These are phyloP conservation scores for Trichophyton mentagrophytes DNA, from an alignment of 2,329 filamentous ascomycete species.

Conservation along the genomic window DNA sequence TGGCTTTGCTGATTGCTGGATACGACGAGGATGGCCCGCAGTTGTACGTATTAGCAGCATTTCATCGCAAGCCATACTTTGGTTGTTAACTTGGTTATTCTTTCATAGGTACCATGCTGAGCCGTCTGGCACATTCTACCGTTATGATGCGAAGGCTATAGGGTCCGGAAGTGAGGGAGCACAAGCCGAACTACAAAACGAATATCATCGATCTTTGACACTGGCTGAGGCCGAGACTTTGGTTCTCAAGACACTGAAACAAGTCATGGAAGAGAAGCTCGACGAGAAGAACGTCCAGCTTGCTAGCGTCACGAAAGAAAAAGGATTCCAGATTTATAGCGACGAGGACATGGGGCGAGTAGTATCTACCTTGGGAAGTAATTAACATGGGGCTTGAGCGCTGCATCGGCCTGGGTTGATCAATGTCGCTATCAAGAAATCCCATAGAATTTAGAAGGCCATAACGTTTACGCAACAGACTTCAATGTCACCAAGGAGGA, in stretches of 20 bases:
- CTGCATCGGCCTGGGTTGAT: neutral
- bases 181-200: conserved; percentile 94
- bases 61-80: neutral
- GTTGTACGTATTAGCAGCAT: conserved; percentile 42
- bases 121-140: conserved; percentile 95
- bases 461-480: neutral
- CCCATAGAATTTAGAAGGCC: neutral
- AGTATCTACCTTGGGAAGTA: conserved; percentile 54
- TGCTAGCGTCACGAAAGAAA: conserved; percentile 93
- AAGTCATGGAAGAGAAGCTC: conserved; percentile 99
- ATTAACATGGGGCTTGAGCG: conserved; percentile 19
- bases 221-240: conserved; percentile 86
- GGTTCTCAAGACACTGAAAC: conserved; percentile 94
- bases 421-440: neutral
- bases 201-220: conserved; percentile 96
- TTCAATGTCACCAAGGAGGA: too few relatives aligned
- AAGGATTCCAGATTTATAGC: conserved; percentile 95
- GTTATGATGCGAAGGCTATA: conserved; percentile 98
- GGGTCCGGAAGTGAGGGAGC: conserved; percentile 94
- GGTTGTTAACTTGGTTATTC: neutral
- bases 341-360: conserved; percentile 94
- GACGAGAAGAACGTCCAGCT: conserved; percentile 98
- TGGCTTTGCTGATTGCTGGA: conserved; percentile 88
- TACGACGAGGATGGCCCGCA: conserved; percentile 95
- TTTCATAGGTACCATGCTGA: conserved; percentile 73